phyloP scores from a whole-genome alignment of 768 basidiomycete species.

The Lactarius psammicola region DNA sequence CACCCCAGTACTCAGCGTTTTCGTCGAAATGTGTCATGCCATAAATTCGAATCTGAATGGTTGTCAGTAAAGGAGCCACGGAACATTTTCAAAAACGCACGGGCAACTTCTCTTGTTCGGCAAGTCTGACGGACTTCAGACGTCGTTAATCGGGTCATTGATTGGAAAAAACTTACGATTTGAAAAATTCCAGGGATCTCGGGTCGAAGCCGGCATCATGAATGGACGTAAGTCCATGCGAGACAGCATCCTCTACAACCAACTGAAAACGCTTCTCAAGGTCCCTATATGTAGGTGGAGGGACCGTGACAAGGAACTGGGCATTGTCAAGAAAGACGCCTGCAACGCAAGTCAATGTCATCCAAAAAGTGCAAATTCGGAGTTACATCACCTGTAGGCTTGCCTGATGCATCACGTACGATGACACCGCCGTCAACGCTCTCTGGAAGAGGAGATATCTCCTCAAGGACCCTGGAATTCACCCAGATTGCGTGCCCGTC shows the following conservation, averaged over 20 bases:
- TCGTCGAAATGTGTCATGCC: slow-evolving; percentile 75
- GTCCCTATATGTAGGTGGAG: slow-evolving; percentile 61
- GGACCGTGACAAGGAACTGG: slow-evolving; percentile 66
- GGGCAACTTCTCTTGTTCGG: slow-evolving; percentile 57
- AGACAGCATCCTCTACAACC: slow-evolving; percentile 65
- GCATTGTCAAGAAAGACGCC: slow-evolving; percentile 87
- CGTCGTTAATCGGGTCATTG: slow-evolving; percentile 11
- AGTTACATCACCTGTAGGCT: slow-evolving; percentile 60
- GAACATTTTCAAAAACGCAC: slow-evolving; percentile 36
- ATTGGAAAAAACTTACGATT: slow-evolving; percentile 44
- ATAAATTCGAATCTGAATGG: slow-evolving; percentile 66
- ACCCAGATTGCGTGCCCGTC: slow-evolving; percentile 92
- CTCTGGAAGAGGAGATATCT: slow-evolving; percentile 61
- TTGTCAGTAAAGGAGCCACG: neutral
- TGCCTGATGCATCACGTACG: slow-evolving; percentile 59
- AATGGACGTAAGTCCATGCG: slow-evolving; percentile 73
- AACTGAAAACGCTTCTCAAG: slow-evolving; percentile 58
- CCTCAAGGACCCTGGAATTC: slow-evolving; percentile 57
- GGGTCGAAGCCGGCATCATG: slow-evolving; percentile 83
- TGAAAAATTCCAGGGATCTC: slow-evolving; percentile 70
- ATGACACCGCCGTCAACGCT: slow-evolving; percentile 79
- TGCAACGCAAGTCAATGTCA: slow-evolving; percentile 31
- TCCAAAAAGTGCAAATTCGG: slow-evolving; percentile 11
- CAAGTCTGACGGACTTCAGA: slow-evolving; percentile 49
- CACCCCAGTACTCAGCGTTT: slow-evolving; percentile 69